Base-by-base conservation (phyloP, 352 stramenopile genomes). In the Globisporangium okanoganense region DNA sequence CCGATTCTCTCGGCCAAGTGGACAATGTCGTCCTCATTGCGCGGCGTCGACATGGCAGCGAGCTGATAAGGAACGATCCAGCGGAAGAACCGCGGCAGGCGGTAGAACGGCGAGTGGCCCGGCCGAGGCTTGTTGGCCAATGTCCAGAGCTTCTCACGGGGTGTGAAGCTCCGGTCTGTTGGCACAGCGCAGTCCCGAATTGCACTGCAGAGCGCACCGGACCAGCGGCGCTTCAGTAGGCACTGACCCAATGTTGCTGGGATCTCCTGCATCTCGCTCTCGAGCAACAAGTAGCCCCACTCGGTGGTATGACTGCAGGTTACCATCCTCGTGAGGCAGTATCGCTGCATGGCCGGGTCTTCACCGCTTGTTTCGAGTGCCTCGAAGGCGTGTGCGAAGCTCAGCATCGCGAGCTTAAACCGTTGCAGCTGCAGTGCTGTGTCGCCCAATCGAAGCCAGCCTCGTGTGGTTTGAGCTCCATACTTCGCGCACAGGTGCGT, bases 11-110 rank as follows among this genome's bases (percentile, higher is more conserved):
- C 55, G 3, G 62, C 64, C 18, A 81, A 58, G 16, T 67, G 66
- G 10, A 62, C 62, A 53, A 81, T 63, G 51, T 81, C 73, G 5
- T 63, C 54, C 40, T 38, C 54, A 50, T 69, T 70, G 24, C 73
- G 65, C 27, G 73, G 73, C 5, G 71, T 78, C 25, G 73, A 77
- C 73, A 78, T 79, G 25, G 61, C 68, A 3, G 70, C 68, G 24
- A 81, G 56, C 45, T 76, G 68, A 58, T 75, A 76, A 18, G 73
- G 70, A 8, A 79, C 70, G 51, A 81, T 58, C 73, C 73, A 81
- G 40, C 73, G 70, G 57, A 81, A 79, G 61, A 79, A 81, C 36
- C 73, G 73, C 35, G 73, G 73, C 4, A 81, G 64, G 10, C 49
- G 47, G 45, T 68, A 71, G 49, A 65, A 52, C 6, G 22, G 51